These are phyloP conservation scores for Talaromyces sp. DNA, from an alignment of 2,329 filamentous ascomycete genomes.

Conservation along the genomic window DNA sequence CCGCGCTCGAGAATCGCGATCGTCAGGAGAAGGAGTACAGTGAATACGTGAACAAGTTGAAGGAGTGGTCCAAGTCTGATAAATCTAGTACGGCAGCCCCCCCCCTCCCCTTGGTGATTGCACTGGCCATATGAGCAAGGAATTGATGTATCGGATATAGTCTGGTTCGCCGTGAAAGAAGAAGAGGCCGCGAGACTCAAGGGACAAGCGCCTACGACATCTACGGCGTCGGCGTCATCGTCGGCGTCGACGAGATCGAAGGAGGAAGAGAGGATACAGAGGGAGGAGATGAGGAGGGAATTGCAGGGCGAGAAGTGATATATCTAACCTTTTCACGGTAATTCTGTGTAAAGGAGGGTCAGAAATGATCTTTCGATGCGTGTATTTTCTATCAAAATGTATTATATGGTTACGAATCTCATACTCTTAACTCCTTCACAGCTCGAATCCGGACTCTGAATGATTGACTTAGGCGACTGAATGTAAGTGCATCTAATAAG, in stretches of 20 bases:
- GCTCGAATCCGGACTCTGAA: neutral
- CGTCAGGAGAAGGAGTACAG: slow-evolving; percentile 82
- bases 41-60: slow-evolving; percentile 76
- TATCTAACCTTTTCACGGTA: neutral
- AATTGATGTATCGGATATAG: slow-evolving; percentile 22
- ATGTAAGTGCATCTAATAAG: neutral
- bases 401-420: slow-evolving; percentile 8
- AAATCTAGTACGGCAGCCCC: slow-evolving; percentile 66
- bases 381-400: slow-evolving; percentile 3
- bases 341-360: no score
- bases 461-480: neutral
- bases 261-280: slow-evolving; percentile 33
- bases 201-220: slow-evolving; percentile 25
- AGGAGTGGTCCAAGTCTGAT: slow-evolving; percentile 84
- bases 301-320: slow-evolving; percentile 34
- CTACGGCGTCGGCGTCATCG: slow-evolving; percentile 15
- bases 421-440: slow-evolving; percentile 1
- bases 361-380: no score
- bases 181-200: slow-evolving; percentile 32
- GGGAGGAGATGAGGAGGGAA: slow-evolving; percentile 41
- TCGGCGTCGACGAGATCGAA: slow-evolving; percentile 25
- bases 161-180: slow-evolving; percentile 41
- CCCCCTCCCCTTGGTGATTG: neutral
- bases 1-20: slow-evolving; percentile 73
- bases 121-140: neutral